These are phyloP conservation scores for Neonectria ditissima DNA, from an alignment of 2,329 filamentous ascomycete species.

Conservation along the genomic window DNA sequence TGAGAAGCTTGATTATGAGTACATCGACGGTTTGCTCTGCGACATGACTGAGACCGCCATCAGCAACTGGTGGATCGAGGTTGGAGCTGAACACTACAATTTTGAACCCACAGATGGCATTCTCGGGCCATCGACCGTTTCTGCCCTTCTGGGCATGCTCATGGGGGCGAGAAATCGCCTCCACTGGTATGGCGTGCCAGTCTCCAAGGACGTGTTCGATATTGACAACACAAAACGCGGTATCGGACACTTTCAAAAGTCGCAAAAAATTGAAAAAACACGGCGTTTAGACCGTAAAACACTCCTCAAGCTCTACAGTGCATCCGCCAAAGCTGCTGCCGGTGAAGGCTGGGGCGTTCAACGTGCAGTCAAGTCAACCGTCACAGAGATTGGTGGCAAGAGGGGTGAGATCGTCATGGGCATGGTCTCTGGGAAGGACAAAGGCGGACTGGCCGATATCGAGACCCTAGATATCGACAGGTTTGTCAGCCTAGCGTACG, in stretches of 20 bases:
- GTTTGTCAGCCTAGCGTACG: slow-evolving; percentile 81
- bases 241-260: slow-evolving; percentile 90
- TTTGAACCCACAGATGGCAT: slow-evolving; percentile 94
- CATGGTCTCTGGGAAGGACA: slow-evolving; percentile 89
- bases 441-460: slow-evolving; percentile 89
- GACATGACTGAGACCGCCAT: slow-evolving; percentile 92
- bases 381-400: slow-evolving; percentile 93
- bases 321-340: slow-evolving; percentile 90
- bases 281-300: slow-evolving; percentile 86
- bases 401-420: slow-evolving; percentile 94
- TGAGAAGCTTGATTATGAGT: slow-evolving; percentile 86
- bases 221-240: slow-evolving; percentile 83
- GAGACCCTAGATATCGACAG: slow-evolving; percentile 91
- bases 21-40: slow-evolving; percentile 91
- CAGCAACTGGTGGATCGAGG: slow-evolving; percentile 95
- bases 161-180: slow-evolving; percentile 92
- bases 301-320: slow-evolving; percentile 80
- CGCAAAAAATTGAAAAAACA: slow-evolving; percentile 82
- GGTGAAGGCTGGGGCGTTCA: slow-evolving; percentile 94
- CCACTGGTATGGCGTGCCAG: slow-evolving; percentile 84
- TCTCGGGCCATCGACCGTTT: slow-evolving; percentile 90
- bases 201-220: slow-evolving; percentile 93
- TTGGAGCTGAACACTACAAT: slow-evolving; percentile 92
- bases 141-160: slow-evolving; percentile 86
- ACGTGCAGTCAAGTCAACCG: slow-evolving; percentile 92